A percentile compares a stretch with the other conserved stretches of the same genome.
Evolutionary conservation across 208 protist species (phyloP).

Genomic region (Acanthamoeba sp.): DNA sequence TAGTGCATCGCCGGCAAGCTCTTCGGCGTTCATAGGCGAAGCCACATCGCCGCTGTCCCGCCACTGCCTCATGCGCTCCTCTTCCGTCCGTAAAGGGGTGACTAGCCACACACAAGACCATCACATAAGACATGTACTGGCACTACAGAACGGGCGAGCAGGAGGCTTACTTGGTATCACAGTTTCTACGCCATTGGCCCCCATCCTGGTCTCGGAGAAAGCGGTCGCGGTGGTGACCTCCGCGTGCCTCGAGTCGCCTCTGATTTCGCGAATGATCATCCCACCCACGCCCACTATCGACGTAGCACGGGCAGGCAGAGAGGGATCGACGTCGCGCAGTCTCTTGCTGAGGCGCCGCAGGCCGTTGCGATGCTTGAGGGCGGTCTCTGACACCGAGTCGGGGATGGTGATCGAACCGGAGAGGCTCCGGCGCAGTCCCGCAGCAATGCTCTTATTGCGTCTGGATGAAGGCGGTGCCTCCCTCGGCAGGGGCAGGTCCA

Average conservation of each 20-base stretch:
- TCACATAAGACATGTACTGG: not conserved
- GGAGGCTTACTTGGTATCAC: not conserved
- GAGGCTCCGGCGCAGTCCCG: not conserved
- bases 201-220: not conserved
- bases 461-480: not conserved
- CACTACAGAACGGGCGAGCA: no score
- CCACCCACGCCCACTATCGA: not conserved
- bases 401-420: conserved; percentile 30
- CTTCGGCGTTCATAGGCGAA: not conserved
- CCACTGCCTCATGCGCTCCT: not conserved
- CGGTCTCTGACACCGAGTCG: conserved; percentile 31
- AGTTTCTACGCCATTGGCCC: not conserved
- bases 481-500: not conserved
- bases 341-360: conserved; percentile 44
- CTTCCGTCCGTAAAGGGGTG: not conserved
- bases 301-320: not conserved
- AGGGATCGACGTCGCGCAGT: conserved; percentile 28
- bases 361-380: not conserved
- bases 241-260: not conserved
- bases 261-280: conserved; percentile 16
- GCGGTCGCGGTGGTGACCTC: not conserved
- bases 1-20: conserved; percentile 18
- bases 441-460: not conserved
- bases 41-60: not conserved
- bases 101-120: not conserved